phyloP scores from a whole-genome alignment of 257 asterid species.

The Euphrasia confusa region DNA sequence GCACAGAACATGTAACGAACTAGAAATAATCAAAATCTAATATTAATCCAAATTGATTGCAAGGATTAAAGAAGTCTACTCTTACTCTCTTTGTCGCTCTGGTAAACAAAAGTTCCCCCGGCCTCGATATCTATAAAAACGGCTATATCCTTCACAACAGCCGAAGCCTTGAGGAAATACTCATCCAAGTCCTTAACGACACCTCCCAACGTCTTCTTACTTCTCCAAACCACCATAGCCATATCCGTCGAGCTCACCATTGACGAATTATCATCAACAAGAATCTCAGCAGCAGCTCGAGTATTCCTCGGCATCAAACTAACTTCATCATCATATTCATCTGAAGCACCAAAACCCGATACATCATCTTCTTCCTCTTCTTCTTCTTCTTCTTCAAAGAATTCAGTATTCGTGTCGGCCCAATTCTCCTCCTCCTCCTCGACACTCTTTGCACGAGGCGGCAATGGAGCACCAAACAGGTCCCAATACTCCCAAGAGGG shows the following conservation, averaged over 20 bases:
- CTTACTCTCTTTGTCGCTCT: conserved; percentile 46
- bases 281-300: conserved; percentile 25
- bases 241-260: conserved; percentile 51
- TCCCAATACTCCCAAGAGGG: conserved; percentile 72
- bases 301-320: conserved; percentile 27
- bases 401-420: conserved; percentile 60
- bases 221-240: conserved; percentile 66
- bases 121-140: conserved; percentile 58
- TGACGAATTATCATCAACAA: conserved; percentile 45
- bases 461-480: conserved; percentile 41
- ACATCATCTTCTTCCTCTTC: conserved; percentile 28
- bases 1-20: not conserved
- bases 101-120: conserved; percentile 45
- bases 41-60: conserved; percentile 3
- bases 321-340: conserved; percentile 15
- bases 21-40: not conserved
- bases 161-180: conserved; percentile 68
- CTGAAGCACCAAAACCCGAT: conserved; percentile 22
- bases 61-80: conserved; percentile 38
- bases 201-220: conserved; percentile 47
- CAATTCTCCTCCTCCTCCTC: conserved; percentile 68
- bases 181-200: conserved; percentile 68
- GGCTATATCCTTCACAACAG: conserved; percentile 57
- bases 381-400: conserved; percentile 46
- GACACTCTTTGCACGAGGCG: conserved; percentile 26